Evolutionary conservation across 306 rosid genomes (phyloP).

Genomic region (Rosa multiflora): DNA sequence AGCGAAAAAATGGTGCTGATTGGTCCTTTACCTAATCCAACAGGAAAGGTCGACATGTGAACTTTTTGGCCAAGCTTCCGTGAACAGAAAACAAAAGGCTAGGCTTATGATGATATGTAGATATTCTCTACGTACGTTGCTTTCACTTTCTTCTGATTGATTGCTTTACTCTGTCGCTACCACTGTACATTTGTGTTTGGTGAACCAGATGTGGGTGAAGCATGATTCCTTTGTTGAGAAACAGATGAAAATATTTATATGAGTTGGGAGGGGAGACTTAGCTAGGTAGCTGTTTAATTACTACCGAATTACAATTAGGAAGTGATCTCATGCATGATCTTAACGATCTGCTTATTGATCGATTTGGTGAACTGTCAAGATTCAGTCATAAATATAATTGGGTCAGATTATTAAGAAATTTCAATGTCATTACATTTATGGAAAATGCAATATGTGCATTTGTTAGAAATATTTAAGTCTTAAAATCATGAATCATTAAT

Average conservation of each 20-base stretch:
- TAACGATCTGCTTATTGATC: not conserved
- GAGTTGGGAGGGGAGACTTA: not conserved
- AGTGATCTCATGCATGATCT: not conserved
- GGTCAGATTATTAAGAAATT: not conserved
- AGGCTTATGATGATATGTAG: not conserved
- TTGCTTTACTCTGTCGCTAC: constrained; percentile 29
- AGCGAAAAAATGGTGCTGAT: not conserved
- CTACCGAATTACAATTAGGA: not conserved
- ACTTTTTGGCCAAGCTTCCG: constrained; percentile 22
- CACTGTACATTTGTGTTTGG: not conserved
- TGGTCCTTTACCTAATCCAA: not conserved
- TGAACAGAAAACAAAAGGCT: too few relatives aligned
- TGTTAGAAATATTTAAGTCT: too few relatives aligned
- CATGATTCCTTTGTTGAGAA: not conserved
- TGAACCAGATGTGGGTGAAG: constrained; percentile 16
- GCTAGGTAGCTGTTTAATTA: not conserved
- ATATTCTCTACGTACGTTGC: not conserved
- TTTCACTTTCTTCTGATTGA: not conserved
- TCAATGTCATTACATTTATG: not conserved
- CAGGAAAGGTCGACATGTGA: constrained; percentile 21
- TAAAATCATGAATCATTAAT: too few relatives aligned
- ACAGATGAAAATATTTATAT: not conserved
- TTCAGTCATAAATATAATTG: not conserved
- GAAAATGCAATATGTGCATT: not conserved
- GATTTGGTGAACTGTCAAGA: not conserved